Evolutionary conservation across 164 flowering plant species (phyloP).

Genomic region (Chloranthus sessilifolius): DNA sequence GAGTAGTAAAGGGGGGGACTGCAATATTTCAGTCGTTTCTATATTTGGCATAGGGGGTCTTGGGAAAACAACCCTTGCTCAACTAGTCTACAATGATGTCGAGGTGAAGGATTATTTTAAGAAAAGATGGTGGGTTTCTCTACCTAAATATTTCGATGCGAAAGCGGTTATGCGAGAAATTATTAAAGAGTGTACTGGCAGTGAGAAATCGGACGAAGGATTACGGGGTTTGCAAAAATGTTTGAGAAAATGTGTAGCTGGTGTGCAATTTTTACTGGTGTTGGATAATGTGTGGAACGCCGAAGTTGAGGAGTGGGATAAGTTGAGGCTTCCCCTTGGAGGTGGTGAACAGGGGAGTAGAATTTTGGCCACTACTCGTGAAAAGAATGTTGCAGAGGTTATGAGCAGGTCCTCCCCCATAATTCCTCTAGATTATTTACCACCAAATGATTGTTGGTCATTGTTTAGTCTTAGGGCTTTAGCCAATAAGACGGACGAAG

Average conservation of each 20-base stretch:
- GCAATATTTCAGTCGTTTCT: not conserved
- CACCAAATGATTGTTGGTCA: conserved; percentile 2
- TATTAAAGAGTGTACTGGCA: not conserved
- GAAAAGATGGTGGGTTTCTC: conserved; percentile 4
- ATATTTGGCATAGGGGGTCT: conserved; percentile 1
- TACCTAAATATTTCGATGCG: conserved; percentile 2
- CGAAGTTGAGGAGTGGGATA: conserved; percentile 1
- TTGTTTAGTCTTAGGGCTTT: conserved; percentile 7
- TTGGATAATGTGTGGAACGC: conserved; percentile 11
- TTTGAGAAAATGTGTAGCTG: not conserved
- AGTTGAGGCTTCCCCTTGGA: not conserved
- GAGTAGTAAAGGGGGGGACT: not conserved
- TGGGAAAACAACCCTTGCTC: conserved; percentile 3
- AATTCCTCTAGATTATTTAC: not conserved
- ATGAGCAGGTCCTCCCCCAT: not conserved
- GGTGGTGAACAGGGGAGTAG: conserved; percentile 8
- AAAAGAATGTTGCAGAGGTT: not conserved
- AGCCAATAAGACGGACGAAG: not conserved
- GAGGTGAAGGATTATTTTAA: conserved; percentile 1
- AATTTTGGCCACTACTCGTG: conserved; percentile 13
- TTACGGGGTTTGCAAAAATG: too few species aligned
- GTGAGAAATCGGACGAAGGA: not conserved
- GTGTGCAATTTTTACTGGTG: not conserved
- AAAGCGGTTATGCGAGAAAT: not conserved
- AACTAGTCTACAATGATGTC: not conserved